phyloP scores from a whole-genome alignment of 495 filamentous ascomycete genomes.

The Entonaema liquescens region DNA sequence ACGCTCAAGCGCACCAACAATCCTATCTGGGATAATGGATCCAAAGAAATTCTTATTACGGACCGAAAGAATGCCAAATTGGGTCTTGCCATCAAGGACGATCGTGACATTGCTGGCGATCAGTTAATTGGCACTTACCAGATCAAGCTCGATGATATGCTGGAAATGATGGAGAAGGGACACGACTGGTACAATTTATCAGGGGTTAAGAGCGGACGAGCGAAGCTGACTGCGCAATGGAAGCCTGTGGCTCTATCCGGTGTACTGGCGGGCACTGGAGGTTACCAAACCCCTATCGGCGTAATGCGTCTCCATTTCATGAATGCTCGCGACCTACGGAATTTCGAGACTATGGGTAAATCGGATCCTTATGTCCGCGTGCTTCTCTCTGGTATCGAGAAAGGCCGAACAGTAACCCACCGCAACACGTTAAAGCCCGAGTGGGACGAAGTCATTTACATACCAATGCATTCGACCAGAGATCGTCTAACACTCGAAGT shows the following conservation, averaged over 20 bases:
- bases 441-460: slow-evolving; percentile 95
- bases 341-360: slow-evolving; percentile 94
- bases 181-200: slow-evolving; percentile 95
- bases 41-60: slow-evolving; percentile 92
- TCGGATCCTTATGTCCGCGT: slow-evolving; percentile 94
- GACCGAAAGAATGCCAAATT: slow-evolving; percentile 89
- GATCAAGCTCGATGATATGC: slow-evolving; percentile 92
- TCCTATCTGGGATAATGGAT: slow-evolving; percentile 88
- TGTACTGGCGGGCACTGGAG: slow-evolving; percentile 75
- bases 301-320: slow-evolving; percentile 95
- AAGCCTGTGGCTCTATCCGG: slow-evolving; percentile 90
- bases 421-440: slow-evolving; percentile 94
- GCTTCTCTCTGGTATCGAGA: slow-evolving; percentile 87
- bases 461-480: slow-evolving; percentile 85
- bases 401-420: slow-evolving; percentile 91
- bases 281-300: slow-evolving; percentile 91
- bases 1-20: slow-evolving; percentile 97
- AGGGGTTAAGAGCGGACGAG: slow-evolving; percentile 82
- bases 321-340: slow-evolving; percentile 81
- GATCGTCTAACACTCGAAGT: slow-evolving; percentile 90
- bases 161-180: slow-evolving; percentile 89
- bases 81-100: slow-evolving; percentile 93
- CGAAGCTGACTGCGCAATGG: slow-evolving; percentile 90
- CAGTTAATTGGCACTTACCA: slow-evolving; percentile 89
- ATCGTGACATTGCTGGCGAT: slow-evolving; percentile 83